Evolutionary conservation across 2,329 filamentous ascomycete genomes (phyloP).

Genomic region (Stachybotrys chlorohalonatus): DNA sequence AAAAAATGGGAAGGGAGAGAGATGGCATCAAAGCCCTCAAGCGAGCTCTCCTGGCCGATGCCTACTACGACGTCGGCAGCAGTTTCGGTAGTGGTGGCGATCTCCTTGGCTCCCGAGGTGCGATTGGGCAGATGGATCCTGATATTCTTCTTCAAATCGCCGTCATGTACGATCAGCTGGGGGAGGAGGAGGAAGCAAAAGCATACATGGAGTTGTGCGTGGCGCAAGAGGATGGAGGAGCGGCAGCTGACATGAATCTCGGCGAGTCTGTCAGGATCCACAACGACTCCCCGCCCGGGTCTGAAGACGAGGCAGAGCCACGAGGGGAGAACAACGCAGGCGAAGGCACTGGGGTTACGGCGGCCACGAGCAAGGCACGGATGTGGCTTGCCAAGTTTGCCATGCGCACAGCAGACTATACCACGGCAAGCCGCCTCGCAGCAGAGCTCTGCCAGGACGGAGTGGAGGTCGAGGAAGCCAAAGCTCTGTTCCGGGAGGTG

Average conservation of each 20-base stretch:
- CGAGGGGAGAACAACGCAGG: conserved; percentile 21
- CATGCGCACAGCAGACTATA: conserved; percentile 66
- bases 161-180: conserved; percentile 73
- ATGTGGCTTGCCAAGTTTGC: conserved; percentile 88
- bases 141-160: conserved; percentile 89
- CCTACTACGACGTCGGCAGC: conserved; percentile 65
- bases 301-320: conserved; percentile 26
- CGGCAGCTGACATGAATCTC: conserved; percentile 29
- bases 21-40: conserved; percentile 95
- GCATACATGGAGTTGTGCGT: conserved; percentile 95
- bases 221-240: conserved; percentile 75
- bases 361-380: conserved; percentile 82
- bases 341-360: conserved; percentile 74
- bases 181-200: conserved; percentile 70
- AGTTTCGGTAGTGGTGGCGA: conserved; percentile 40
- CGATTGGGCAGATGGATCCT: conserved; percentile 64
- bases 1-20: conserved; percentile 77
- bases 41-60: conserved; percentile 79
- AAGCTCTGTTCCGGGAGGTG: conserved; percentile 81
- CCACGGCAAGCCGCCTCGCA: conserved; percentile 68
- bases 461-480: conserved; percentile 93
- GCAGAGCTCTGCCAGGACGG: conserved; percentile 93
- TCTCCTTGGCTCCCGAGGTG: conserved; percentile 37
- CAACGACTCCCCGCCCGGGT: conserved; percentile 38
- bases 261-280: conserved; percentile 45